A percentile compares a stretch with the other conserved stretches of the same genome.
Evolutionary conservation across 164 flowering plant genomes (phyloP).

Genomic region (Nymphaea thermarum): DNA sequence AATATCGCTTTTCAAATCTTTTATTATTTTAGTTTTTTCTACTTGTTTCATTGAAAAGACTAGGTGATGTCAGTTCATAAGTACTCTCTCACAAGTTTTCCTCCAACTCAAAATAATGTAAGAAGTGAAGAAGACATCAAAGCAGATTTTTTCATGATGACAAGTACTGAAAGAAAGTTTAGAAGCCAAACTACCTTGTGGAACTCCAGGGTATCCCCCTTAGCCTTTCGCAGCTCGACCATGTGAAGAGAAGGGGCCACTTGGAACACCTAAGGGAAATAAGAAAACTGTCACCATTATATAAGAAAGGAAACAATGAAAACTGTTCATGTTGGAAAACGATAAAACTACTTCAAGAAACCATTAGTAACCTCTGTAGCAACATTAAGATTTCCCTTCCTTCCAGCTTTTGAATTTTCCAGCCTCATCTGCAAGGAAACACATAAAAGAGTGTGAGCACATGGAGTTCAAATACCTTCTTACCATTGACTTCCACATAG

Average conservation of each 20-base stretch:
- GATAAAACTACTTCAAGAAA: neutral
- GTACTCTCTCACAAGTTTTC: too few species aligned
- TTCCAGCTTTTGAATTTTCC: conserved; percentile 78
- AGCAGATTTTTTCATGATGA: too few species aligned
- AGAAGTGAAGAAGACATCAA: too few species aligned
- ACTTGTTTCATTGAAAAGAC: too few species aligned
- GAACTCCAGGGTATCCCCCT: conserved; percentile 97
- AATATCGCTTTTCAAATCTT: too few species aligned
- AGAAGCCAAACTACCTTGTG: conserved; percentile 49
- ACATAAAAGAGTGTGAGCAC: neutral
- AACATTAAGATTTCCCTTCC: conserved; percentile 84
- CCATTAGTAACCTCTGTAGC: conserved; percentile 67
- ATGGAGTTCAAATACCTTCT: neutral
- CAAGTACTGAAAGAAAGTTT: too few species aligned
- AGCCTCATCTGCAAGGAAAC: conserved; percentile 61
- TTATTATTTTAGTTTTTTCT: too few species aligned
- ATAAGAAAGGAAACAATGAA: neutral
- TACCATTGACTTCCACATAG: neutral
- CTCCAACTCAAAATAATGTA: too few species aligned
- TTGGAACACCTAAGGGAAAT: neutral
- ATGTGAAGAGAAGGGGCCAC: conserved; percentile 77
- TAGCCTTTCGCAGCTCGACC: conserved; percentile 97
- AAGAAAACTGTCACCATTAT: too few species aligned
- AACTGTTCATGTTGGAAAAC: too few species aligned
- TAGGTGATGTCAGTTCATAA: too few species aligned